Evolutionary conservation across 176 grass and related monocot genomes (phyloP), one percentile per base, ranked within the genome.

Genomic region (Pontederia crassipes): DNA sequence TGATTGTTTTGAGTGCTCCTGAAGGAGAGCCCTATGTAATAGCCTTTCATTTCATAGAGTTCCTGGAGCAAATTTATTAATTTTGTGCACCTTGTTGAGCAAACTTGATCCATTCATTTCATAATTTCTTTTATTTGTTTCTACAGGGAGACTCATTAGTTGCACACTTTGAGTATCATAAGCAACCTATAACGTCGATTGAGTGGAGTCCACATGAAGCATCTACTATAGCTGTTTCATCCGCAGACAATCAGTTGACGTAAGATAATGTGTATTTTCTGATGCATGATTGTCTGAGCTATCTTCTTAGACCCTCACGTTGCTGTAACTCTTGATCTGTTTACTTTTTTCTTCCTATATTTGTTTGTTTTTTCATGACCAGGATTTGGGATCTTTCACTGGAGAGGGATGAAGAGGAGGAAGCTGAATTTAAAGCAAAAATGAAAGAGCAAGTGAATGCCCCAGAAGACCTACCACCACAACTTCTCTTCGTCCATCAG

Each of bases 141-240:
- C 14, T 52, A 52, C 58, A 95, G 82, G 54, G n/a, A 48, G 82
- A 79, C 46, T 65, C 85, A 1, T 13, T 89, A 70, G 71, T 83
- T 12, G 90, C 85, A 0, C 90, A 89, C 82, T 95, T 86, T 52
- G 72, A 80, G 52, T 95, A 95, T 63, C 90, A 89, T 49, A 95
- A 89, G 61, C 72, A 86, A 14, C 82, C 90, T 28, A 79, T 95
- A 46, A 95, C 90, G 68, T 95, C 90, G 48, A 79, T 95, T 0
- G 82, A 89, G 57, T 95, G 90, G 90, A 86, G 82, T 66, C 90
- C 85, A 52, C 85, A 89, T 83, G 90, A 95, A 79, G 62, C 85
- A 48, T 89, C 85, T 47, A 86, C 90, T 46, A 71, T 95, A 61
- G 90, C 90, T 71, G 85, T 83, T 76, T 78, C 82, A 54, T 95